A percentile compares a stretch with the other conserved stretches of the same genome.
Evolutionary conservation across 1,284 basidiomycete genomes (phyloP).

Genomic region (Marasmius tenuissimus): DNA sequence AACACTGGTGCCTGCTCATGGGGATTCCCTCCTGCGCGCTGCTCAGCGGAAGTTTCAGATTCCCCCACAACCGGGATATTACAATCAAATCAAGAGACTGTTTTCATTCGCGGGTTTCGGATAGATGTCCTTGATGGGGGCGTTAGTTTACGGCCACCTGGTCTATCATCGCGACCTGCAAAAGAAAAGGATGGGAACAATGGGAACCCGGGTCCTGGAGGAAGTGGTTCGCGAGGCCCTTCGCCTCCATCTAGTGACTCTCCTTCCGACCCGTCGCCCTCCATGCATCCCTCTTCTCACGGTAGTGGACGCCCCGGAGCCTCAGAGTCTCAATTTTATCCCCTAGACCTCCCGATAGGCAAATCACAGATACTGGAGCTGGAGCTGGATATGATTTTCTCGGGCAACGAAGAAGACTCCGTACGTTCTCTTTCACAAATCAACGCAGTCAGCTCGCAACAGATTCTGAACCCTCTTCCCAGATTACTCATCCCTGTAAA

Average conservation of each 20-base stretch:
- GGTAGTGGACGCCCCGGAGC: too few species aligned
- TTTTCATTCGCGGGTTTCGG: constrained; percentile 16
- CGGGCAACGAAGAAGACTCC: too few species aligned
- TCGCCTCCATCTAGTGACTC: not conserved
- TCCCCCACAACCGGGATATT: not conserved
- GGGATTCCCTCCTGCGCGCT: not conserved
- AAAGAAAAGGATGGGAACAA: not conserved
- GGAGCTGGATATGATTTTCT: too few species aligned
- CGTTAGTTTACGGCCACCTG: not conserved
- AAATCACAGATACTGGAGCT: too few species aligned
- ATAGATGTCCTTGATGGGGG: constrained; percentile 3
- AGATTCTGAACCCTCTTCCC: not conserved
- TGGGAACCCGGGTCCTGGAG: not conserved
- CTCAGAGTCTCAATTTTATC: too few species aligned
- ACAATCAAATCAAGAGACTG: not conserved
- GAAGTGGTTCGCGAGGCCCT: not conserved
- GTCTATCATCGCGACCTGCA: not conserved
- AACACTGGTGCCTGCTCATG: not conserved
- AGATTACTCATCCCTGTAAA: constrained; percentile 7
- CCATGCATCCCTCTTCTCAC: too few species aligned
- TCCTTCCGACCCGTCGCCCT: not conserved
- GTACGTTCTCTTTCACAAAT: not conserved
- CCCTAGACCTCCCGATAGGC: too few species aligned
- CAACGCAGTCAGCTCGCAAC: not conserved
- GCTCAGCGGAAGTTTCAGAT: not conserved